Evolutionary conservation across 1,139 yeast species (phyloP), one percentile per base, ranked within the genome.

Genomic region (Kluyveromyces sp.): DNA sequence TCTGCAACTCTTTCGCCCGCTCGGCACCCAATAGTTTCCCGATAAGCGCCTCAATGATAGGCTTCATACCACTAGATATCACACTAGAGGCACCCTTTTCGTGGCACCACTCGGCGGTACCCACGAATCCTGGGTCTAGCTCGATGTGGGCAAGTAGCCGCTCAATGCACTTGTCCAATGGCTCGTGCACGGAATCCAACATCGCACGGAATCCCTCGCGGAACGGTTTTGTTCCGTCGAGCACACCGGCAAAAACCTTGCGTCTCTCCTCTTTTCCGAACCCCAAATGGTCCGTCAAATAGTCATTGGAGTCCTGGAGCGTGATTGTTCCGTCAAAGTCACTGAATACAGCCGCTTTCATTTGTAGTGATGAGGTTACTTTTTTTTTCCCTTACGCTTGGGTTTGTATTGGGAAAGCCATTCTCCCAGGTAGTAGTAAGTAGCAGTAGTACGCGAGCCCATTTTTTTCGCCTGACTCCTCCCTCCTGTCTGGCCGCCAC

Each of bases 301-400:
- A 84, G 65, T 92, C 97, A 63, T 92, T 94, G 53, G 96, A 86
- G 65, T 92, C 98, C 59, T 81, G 83, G 51, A 86, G 71, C 21
- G 98, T 92, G 53, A 92, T 95, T 5, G 98, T 92, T 26, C 98
- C 98, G 65, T 92, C 98, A 81, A 95, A 92, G 67, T 92, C 98
- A 45, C 97, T 86, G 70, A 92, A 92, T 37, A 92, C 84, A 58
- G 92, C 87, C 48, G 95, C 92, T 55, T 76, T 74, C 45, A 57
- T 61, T 64, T 35, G 34, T 44, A 28, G 25, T 38, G 30, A 38
- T 15, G 37, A 32, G 44, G 36, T 36, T 34, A 29, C n/a, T 29
- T 28, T 45, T 31, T 30, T 31, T 29, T 4, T n/a, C n/a, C n/a
- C n/a, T n/a, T n/a, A n/a, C n/a, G n/a, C n/a, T n/a, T n/a, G n/a